Evolutionary conservation across 805 yeast genomes (phyloP).

Genomic region (Scheffersomyces amazonensis): DNA sequence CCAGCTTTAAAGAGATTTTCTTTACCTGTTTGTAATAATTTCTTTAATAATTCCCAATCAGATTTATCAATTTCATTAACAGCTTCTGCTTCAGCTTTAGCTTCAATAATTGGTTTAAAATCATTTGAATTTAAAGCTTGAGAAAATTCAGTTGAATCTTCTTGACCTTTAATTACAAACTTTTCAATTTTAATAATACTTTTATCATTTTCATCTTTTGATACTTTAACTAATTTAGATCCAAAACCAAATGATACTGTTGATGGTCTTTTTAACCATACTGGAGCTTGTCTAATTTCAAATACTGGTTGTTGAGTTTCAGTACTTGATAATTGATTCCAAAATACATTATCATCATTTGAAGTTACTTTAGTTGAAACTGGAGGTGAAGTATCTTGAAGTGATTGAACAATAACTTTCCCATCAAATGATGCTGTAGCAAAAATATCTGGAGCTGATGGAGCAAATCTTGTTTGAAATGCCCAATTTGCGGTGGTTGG

Average conservation of each 20-base stretch:
- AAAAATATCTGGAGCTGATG: constrained; percentile 81
- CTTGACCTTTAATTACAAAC: constrained; percentile 34
- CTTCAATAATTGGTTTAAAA: constrained; percentile 52
- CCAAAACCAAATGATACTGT: constrained; percentile 91
- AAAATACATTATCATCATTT: constrained; percentile 71
- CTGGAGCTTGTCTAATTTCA: constrained; percentile 76
- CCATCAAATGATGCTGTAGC: constrained; percentile 89
- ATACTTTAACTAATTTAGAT: constrained; percentile 70
- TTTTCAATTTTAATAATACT: constrained; percentile 44
- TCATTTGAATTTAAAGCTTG: constrained; percentile 57
- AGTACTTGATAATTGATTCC: constrained; percentile 71
- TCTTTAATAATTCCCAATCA: constrained; percentile 66
- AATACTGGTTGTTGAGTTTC: constrained; percentile 74
- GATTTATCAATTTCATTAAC: constrained; percentile 40
- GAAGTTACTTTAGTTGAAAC: constrained; percentile 39
- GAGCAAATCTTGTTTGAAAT: constrained; percentile 85
- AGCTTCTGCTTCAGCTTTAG: constrained; percentile 42
- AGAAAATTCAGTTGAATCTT: constrained; percentile 39
- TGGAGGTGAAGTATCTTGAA: constrained; percentile 80
- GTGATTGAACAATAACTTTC: constrained; percentile 72
- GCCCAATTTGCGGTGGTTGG: constrained; percentile 95
- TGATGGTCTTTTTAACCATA: constrained; percentile 76
- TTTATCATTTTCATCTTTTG: constrained; percentile 36
- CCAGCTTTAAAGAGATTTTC: constrained; percentile 41
- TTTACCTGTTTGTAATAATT: constrained; percentile 50